Base-by-base conservation (phyloP, 139 green algal species). In the Desmodesmus armatus region DNA sequence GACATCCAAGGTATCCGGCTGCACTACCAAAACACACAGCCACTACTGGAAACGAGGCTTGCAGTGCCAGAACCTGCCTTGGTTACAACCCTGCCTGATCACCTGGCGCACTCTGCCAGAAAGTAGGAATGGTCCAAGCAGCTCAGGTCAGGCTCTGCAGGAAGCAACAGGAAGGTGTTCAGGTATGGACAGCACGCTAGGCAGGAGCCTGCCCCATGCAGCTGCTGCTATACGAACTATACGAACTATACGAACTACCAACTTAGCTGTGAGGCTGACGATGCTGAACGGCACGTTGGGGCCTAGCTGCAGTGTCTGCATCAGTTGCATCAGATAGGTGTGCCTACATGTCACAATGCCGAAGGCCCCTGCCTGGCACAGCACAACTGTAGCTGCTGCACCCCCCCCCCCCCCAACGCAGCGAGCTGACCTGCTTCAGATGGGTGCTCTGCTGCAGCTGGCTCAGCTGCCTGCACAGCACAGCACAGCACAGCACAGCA, bases 91-190 rank as follows among this genome's bases (percentile, higher is more conserved):
- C 13, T 49, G 15, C 15, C 19, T 23, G 29, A 15, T 15, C 55
- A 82, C 76, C 76, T 71, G 37, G 25, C 19, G 25, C 75, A 60
- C 29, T 84, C 78, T 5, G 27, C 78, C 3, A 84, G 17, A 41
- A 84, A 84, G 78, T 84, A 84, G 35, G 5, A 29, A 41, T 84
- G 78, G 62, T 84, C 78, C n/a, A 84, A 33, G 66, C 78, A 84
- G 41, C 40, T 65, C 19, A 84, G 29, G 25, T 84, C 78, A 13
- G n/a, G 6, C 3, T 84, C 60, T 84, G 78, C 41, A 75, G 23
- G 11, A 3, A 31, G 13, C 6, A 2, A 51, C 72, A 80, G 7
- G 11, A 9, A 51, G 25, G 11, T 6, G 35, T 55, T 7, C 37
- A 33, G 11, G 47, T 65, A 40, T 67, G 31, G 41, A 7, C 41